Base-by-base conservation (phyloP, 495 filamentous ascomycete genomes). In the Xylaria telfairii region DNA sequence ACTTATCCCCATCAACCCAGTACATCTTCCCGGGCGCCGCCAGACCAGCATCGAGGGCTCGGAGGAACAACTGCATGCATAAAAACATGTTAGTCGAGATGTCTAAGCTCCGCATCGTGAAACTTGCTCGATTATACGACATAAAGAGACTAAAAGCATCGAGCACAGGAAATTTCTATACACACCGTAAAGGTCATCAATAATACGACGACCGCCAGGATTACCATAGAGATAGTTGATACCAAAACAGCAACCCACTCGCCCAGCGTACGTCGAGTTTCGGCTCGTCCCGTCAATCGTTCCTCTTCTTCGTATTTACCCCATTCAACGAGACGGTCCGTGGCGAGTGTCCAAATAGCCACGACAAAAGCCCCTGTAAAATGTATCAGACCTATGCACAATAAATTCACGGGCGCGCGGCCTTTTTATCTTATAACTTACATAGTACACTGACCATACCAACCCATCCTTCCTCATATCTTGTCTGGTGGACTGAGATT, bases 291-390 rank as follows among this genome's bases (percentile, higher is more conserved):
- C 0, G 96, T 99, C 15, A 99, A 83, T 19, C 96, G 88, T 74
- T 96, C 91, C 80, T 99, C 96, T 76, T 99, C 96, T 72, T 97
- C 92, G 0, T 82, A 83, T 79, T 98, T 98, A 30, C 95, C 96
- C 90, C 93, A 96, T 63, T 90, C 86, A 17, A 99, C 96, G 9
- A 92, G 85, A n/a, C 91, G 78, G 63, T 85, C 83, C 9, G 78
- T 82, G 7, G 72, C 57, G 19, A 85, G 69, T 13, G 79, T 78
- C 83, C 83, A 86, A 12, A 81, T 39, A 6, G 81, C 75, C 75
- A 84, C 80, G 10, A 85, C n/a, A 68, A 83, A 66, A n/a, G 82
- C 83, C 84, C 80, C 78, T 80, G 28, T 9, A 19, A 91, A 82
- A 70, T 24, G 17, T 86, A 89, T 86, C 90, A 94, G 54, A n/a